phyloP scores from a whole-genome alignment of 2,329 filamentous ascomycete genomes.

The Aureobasidium sp. region DNA sequence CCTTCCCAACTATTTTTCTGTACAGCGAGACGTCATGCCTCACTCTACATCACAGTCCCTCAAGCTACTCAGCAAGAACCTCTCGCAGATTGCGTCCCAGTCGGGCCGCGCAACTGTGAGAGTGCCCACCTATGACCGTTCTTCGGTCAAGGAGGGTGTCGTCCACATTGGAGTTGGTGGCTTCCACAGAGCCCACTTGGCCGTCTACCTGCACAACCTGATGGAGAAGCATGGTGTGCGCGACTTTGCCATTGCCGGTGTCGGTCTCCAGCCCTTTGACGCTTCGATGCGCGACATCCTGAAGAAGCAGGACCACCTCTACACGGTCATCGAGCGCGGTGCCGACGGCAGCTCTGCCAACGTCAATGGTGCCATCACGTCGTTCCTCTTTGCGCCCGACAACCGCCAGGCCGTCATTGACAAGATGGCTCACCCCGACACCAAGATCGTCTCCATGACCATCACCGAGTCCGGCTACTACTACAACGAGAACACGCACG shows the following conservation, averaged over 20 bases:
- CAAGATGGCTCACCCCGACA: conserved; percentile 48
- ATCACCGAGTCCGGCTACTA: conserved; percentile 50
- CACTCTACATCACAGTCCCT: conserved; percentile 26
- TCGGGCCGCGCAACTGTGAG: conserved; percentile 20
- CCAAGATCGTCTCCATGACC: conserved; percentile 46
- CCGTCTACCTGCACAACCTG: conserved; percentile 43
- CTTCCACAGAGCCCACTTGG: conserved; percentile 47
- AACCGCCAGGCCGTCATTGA: conserved; percentile 43
- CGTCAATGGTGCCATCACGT: conserved; percentile 45
- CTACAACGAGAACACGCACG: conserved; percentile 50
- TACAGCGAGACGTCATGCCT: conserved; percentile 13
- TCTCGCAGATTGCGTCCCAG: conserved; percentile 28
- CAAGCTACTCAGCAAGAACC: conserved; percentile 33
- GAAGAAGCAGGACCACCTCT: conserved; percentile 41
- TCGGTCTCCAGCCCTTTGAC: conserved; percentile 44
- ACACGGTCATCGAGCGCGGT: conserved; percentile 48
- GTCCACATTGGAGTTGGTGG: conserved; percentile 47
- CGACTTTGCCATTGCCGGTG: conserved; percentile 45
- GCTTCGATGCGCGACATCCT: conserved; percentile 44
- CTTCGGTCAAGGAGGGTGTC: conserved; percentile 43
- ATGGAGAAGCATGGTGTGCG: conserved; percentile 38
- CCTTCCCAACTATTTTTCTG: conserved; percentile 20
- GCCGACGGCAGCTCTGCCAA: conserved; percentile 41
- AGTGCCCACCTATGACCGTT: conserved; percentile 38
- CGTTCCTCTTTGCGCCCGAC: conserved; percentile 45